Conservation (phyloP, 148 eudicot genomes). For the Amaranthus cruentus region DNA sequence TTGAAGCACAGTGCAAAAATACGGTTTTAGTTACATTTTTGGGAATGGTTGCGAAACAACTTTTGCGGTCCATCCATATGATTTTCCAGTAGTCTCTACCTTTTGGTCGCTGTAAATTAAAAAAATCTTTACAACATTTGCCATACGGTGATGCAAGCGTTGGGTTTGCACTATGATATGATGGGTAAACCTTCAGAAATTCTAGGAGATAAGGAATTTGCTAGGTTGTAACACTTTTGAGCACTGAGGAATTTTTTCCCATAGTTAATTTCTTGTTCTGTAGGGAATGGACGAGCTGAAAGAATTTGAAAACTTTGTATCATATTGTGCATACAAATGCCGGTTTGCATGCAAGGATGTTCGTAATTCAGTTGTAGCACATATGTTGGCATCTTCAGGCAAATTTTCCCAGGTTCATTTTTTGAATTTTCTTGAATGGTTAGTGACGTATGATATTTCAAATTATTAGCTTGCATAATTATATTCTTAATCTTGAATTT, state of each 20-base stretch:
- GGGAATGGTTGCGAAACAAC: too few relatives aligned
- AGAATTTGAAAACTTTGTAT: conserved; percentile 59
- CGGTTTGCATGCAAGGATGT: conserved; percentile 32
- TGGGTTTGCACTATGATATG: too few relatives aligned
- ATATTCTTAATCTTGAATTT: not conserved
- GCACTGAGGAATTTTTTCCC: not conserved
- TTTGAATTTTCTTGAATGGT: conserved; percentile 7
- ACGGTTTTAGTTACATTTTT: too few relatives aligned
- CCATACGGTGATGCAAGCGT: too few relatives aligned
- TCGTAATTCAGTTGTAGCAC: conserved; percentile 40
- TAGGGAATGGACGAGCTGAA: conserved; percentile 44
- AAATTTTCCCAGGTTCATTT: conserved; percentile 43
- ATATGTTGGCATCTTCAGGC: conserved; percentile 40
- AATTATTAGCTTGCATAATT: too few relatives aligned
- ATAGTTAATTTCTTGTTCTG: conserved; percentile 14
- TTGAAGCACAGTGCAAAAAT: too few relatives aligned
- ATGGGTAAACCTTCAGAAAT: too few relatives aligned
- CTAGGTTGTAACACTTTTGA: not conserved
- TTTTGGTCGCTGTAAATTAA: too few relatives aligned
- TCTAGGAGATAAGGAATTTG: not conserved
- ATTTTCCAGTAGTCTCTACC: too few relatives aligned
- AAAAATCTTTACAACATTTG: too few relatives aligned
- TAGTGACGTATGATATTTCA: not conserved
- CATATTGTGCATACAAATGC: conserved; percentile 57
- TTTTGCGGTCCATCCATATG: too few relatives aligned